Percentiles rank a stretch among this genome's conserved stretches.
These are phyloP conservation scores for Ascobolus immersus DNA, from an alignment of 495 filamentous ascomycete species.

Conservation along the genomic window DNA sequence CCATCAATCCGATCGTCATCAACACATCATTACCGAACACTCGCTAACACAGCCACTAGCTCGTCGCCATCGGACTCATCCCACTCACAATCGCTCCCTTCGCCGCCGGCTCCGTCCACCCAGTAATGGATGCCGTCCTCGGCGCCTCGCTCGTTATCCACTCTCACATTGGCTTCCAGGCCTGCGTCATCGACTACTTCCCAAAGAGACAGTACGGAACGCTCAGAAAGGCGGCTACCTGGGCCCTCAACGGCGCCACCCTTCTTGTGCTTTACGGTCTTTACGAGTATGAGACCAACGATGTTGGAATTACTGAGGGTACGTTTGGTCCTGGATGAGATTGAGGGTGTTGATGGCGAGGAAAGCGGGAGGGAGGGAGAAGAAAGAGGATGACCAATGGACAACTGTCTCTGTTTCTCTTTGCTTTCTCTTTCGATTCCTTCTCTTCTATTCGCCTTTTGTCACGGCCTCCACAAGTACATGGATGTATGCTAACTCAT, in stretches of 20 bases:
- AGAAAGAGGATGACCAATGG: too few relatives aligned
- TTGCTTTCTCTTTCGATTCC: too few relatives aligned
- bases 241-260: constrained; percentile 56
- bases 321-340: not conserved
- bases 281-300: constrained; percentile 99
- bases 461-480: too few relatives aligned
- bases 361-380: not conserved
- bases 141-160: constrained; percentile 67
- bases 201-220: constrained; percentile 45
- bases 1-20: too few relatives aligned
- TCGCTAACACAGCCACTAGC: constrained; percentile 2
- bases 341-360: not conserved
- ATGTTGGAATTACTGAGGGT: constrained; percentile 72
- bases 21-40: not conserved
- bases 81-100: constrained; percentile 80
- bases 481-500: not conserved
- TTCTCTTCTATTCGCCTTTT: too few relatives aligned
- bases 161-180: constrained; percentile 83
- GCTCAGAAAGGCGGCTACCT: constrained; percentile 34
- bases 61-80: constrained; percentile 50
- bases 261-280: constrained; percentile 60
- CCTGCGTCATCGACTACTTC: constrained; percentile 74
- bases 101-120: constrained; percentile 72
- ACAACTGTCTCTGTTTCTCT: too few relatives aligned
- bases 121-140: constrained; percentile 60